Evolutionary conservation across 2,329 filamentous ascomycete species (phyloP).

Genomic region (Penicillium sp.): DNA sequence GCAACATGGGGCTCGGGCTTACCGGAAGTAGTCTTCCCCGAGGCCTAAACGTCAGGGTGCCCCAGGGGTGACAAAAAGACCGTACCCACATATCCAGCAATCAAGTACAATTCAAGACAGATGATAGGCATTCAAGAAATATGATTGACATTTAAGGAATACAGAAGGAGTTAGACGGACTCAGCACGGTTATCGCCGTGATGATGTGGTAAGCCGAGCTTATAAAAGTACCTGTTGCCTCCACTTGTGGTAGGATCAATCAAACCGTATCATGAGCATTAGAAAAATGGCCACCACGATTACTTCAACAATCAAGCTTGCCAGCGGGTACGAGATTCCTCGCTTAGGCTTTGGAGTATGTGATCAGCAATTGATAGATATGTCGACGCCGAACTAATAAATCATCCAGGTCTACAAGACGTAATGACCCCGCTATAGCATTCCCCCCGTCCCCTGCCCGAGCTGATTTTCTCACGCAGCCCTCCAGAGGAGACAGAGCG

Average conservation of each 20-base stretch:
- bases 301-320: constrained; percentile 47
- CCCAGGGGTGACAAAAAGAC: not conserved
- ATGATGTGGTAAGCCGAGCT: not conserved
- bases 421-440: constrained; percentile 5
- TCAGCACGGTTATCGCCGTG: not conserved
- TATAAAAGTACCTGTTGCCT: not conserved
- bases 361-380: not conserved
- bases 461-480: constrained; percentile 3
- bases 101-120: not conserved
- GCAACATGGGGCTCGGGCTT: not conserved
- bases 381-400: not conserved
- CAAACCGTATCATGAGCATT: not conserved
- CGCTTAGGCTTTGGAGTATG: constrained; percentile 56
- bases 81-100: not conserved
- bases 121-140: not conserved
- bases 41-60: not conserved
- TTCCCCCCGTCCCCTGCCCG: not conserved
- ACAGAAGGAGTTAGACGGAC: not conserved
- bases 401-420: constrained; percentile 19
- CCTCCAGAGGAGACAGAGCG: constrained; percentile 17
- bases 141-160: not conserved
- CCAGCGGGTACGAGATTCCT: constrained; percentile 59
- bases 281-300: constrained; percentile 14
- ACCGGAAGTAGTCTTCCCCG: not conserved
- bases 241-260: not conserved